A percentile compares a stretch with the other conserved stretches of the same genome.
Conservation (phyloP, 257 asterid genomes). For the Plectranthus barbatus region DNA sequence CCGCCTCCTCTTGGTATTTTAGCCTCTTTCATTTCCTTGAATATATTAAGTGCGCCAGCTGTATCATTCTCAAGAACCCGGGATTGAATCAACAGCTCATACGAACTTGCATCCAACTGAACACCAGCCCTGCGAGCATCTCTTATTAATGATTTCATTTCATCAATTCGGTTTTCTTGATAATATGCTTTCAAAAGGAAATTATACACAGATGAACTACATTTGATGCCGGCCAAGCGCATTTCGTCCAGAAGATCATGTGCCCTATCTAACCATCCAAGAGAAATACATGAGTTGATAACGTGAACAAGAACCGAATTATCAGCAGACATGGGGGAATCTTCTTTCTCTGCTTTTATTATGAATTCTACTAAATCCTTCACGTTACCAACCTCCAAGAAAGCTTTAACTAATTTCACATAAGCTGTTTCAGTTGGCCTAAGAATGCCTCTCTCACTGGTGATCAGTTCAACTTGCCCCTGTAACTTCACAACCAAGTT, state of each 20-base stretch:
- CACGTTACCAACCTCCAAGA: constrained; percentile 56
- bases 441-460: constrained; percentile 75
- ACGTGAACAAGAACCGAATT: constrained; percentile 50
- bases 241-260: constrained; percentile 89
- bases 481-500: constrained; percentile 44
- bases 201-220: constrained; percentile 58
- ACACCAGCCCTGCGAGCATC: constrained; percentile 84
- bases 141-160: constrained; percentile 54
- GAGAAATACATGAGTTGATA: constrained; percentile 75
- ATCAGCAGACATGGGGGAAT: constrained; percentile 61
- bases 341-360: constrained; percentile 59
- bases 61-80: constrained; percentile 65
- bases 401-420: constrained; percentile 68
- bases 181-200: constrained; percentile 73
- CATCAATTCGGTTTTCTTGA: constrained; percentile 48
- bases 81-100: constrained; percentile 48
- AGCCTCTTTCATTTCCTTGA: constrained; percentile 86
- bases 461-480: constrained; percentile 59
- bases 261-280: constrained; percentile 76
- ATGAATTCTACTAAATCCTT: constrained; percentile 71
- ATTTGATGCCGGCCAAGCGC: constrained; percentile 76
- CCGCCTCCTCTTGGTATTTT: constrained; percentile 47
- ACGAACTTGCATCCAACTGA: constrained; percentile 74
- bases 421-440: constrained; percentile 72
- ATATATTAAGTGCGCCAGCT: constrained; percentile 60